Percentiles rank a stretch among this genome's conserved stretches.
Evolutionary conservation across 495 filamentous ascomycete species (phyloP).

Genomic region (Talaromyces ruber): DNA sequence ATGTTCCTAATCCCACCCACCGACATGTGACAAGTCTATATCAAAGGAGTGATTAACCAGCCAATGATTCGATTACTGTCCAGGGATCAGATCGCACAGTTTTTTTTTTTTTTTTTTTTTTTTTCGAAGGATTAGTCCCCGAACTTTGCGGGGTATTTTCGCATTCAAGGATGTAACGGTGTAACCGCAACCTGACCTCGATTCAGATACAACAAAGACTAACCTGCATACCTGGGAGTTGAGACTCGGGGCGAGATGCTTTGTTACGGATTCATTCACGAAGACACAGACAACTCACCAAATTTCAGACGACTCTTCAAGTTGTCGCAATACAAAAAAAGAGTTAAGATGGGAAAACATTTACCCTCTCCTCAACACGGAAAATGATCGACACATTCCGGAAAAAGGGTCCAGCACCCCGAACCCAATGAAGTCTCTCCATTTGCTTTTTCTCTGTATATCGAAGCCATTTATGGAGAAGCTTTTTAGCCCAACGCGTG

Average conservation of each 20-base stretch:
- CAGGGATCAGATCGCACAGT: neutral
- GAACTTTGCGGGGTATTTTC: neutral
- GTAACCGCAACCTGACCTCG: neutral
- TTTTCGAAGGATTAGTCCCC: neutral
- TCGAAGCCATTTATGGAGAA: neutral
- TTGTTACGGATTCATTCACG: neutral
- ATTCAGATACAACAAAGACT: neutral
- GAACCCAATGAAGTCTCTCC: neutral
- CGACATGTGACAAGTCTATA: neutral
- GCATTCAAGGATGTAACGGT: neutral
- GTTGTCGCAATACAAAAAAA: neutral
- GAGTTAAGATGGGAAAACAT: neutral
- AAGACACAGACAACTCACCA: neutral
- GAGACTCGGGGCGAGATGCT: neutral
- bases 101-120: too few relatives aligned
- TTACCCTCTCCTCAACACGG: neutral
- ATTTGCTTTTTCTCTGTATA: neutral
- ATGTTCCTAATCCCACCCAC: neutral
- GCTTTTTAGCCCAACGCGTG: neutral
- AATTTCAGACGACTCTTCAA: neutral
- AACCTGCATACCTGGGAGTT: neutral
- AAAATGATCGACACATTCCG: neutral
- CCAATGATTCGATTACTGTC: neutral
- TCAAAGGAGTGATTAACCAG: neutral
- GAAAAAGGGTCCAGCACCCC: neutral